A percentile compares a stretch with the other conserved stretches of the same genome.
Conservation (phyloP, 176 grass and related monocot genomes). For the Tillandsia fasciculata region DNA sequence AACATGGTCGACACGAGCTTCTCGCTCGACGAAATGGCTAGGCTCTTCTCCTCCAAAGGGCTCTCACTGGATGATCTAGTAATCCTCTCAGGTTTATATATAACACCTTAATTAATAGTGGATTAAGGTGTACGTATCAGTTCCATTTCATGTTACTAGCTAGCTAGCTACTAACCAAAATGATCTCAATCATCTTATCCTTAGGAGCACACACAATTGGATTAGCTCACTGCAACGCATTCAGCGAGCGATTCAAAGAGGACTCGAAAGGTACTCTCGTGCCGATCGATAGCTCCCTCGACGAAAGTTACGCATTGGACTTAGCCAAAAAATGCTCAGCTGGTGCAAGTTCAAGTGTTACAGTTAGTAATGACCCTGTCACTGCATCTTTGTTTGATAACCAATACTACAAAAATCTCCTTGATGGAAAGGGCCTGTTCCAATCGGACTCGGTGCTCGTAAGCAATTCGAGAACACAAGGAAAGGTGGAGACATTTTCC, state of each 20-base stretch:
- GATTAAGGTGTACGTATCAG: neutral
- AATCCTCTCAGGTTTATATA: slow-evolving; percentile 55
- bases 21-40: slow-evolving; percentile 59
- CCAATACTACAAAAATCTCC: slow-evolving; percentile 70
- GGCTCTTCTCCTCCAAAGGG: slow-evolving; percentile 60
- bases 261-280: slow-evolving; percentile 54
- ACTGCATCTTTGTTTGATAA: slow-evolving; percentile 66
- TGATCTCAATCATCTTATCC: neutral
- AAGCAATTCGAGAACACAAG: slow-evolving; percentile 45
- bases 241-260: slow-evolving; percentile 69
- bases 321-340: slow-evolving; percentile 45
- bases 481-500: slow-evolving; percentile 42
- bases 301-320: slow-evolving; percentile 55
- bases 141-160: neutral
- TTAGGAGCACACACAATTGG: slow-evolving; percentile 86
- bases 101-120: neutral
- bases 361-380: slow-evolving; percentile 59
- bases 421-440: slow-evolving; percentile 57
- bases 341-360: slow-evolving; percentile 16
- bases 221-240: slow-evolving; percentile 74
- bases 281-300: slow-evolving; percentile 54
- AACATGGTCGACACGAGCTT: slow-evolving; percentile 95
- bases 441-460: slow-evolving; percentile 67
- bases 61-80: slow-evolving; percentile 73
- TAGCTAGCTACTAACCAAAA: neutral